A percentile compares a stretch with the other conserved stretches of the same genome.
These are phyloP conservation scores for Tritrichomonas foetus DNA, from an alignment of 208 protist species.

Conservation along the genomic window DNA sequence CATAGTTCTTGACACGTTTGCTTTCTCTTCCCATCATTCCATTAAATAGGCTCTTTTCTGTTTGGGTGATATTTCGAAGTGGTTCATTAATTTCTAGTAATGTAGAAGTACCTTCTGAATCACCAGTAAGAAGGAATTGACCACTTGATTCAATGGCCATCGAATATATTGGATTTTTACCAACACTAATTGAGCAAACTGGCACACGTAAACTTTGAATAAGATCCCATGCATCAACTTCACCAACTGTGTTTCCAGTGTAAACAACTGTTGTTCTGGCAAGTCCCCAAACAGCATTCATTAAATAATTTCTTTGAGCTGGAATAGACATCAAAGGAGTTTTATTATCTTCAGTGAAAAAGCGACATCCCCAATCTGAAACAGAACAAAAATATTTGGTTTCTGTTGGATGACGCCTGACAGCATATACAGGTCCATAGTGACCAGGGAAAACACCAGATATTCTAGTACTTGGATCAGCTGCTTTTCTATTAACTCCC, in stretches of 20 bases:
- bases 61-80: not conserved
- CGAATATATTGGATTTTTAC: not conserved
- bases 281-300: not conserved
- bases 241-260: not conserved
- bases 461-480: not conserved
- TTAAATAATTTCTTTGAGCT: not conserved
- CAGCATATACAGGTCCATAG: conserved; percentile 6
- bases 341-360: conserved; percentile 34
- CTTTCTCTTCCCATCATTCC: not conserved
- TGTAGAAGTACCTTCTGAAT: not conserved
- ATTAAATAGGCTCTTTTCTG: not conserved
- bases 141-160: not conserved
- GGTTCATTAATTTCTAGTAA: not conserved
- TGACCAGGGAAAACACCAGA: not conserved
- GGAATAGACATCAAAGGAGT: not conserved
- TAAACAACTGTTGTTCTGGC: not conserved
- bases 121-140: not conserved
- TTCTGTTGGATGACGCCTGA: conserved; percentile 2
- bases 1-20: conserved; percentile 21
- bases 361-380: not conserved
- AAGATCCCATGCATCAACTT: conserved; percentile 12
- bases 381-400: not conserved
- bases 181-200: not conserved
- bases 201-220: not conserved
- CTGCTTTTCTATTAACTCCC: not conserved